phyloP scores from a whole-genome alignment of 2,329 filamentous ascomycete species.

The Graphiopsis chlorocephala region DNA sequence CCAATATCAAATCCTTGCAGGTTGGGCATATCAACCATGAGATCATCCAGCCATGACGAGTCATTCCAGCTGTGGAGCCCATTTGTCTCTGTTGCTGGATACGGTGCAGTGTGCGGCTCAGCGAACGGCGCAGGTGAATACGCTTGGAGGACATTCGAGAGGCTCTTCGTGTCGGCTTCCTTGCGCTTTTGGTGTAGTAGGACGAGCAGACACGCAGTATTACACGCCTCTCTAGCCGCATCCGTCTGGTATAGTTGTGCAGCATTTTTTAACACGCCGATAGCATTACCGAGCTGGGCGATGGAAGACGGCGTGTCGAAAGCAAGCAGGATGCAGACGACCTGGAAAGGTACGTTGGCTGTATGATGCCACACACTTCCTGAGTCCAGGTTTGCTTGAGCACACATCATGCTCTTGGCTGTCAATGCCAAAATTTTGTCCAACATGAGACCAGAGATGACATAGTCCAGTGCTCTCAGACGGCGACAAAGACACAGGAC shows the following conservation, averaged over 20 bases:
- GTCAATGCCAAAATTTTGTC: conserved; percentile 47
- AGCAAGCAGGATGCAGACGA: conserved; percentile 51
- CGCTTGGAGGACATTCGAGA: conserved; percentile 26
- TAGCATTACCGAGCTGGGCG: conserved; percentile 46
- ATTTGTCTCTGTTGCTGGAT: not conserved
- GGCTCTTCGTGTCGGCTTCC: conserved; percentile 39
- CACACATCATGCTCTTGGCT: conserved; percentile 41
- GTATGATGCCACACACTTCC: conserved; percentile 55
- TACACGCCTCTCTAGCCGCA: conserved; percentile 48
- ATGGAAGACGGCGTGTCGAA: conserved; percentile 51
- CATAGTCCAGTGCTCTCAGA: conserved; percentile 46
- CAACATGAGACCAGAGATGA: conserved; percentile 40
- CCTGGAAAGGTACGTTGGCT: conserved; percentile 56
- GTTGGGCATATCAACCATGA: conserved; percentile 14
- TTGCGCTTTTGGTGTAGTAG: conserved; percentile 49
- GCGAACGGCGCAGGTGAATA: conserved; percentile 5
- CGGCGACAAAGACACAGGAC: conserved; percentile 55
- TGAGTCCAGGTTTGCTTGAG: conserved; percentile 42
- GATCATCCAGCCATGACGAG: conserved; percentile 11
- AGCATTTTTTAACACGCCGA: conserved; percentile 32
- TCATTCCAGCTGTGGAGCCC: conserved; percentile 14
- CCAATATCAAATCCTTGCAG: conserved; percentile 13
- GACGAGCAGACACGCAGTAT: conserved; percentile 51
- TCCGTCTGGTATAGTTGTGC: conserved; percentile 20
- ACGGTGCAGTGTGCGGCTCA: not conserved